Conservation (phyloP, 352 stramenopile genomes). For the Pythium aquatile region DNA sequence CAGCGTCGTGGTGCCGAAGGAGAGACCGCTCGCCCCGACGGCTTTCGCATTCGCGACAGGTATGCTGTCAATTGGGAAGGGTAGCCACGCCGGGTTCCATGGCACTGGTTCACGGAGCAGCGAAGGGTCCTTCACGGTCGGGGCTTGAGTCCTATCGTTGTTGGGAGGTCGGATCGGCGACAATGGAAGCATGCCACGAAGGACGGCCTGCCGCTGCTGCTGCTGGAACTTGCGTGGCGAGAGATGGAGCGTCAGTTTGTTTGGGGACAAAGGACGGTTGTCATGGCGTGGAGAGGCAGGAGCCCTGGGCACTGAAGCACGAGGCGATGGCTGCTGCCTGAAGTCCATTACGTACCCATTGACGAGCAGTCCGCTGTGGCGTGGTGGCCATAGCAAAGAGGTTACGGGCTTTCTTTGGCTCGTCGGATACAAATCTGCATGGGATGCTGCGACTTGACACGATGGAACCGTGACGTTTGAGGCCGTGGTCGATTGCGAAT, state of each 20-base stretch:
- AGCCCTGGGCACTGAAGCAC: not conserved
- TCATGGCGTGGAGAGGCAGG: conserved; percentile 2
- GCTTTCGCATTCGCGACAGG: not conserved
- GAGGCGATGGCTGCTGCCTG: not conserved
- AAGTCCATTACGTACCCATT: not conserved
- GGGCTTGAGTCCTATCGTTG: not conserved
- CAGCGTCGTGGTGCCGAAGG: conserved; percentile 29
- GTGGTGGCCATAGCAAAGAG: not conserved
- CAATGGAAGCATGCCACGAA: conserved; percentile 32
- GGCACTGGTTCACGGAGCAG: conserved; percentile 14
- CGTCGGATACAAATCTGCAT: not conserved
- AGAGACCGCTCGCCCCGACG: conserved; percentile 7
- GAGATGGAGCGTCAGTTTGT: conserved; percentile 31
- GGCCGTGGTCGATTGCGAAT: not conserved
- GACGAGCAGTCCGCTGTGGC: not conserved
- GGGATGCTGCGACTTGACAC: not conserved
- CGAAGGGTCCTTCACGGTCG: not conserved
- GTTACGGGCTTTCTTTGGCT: not conserved
- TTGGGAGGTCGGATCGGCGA: conserved; percentile 27
- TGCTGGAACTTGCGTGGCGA: conserved; percentile 49
- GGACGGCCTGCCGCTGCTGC: conserved; percentile 30
- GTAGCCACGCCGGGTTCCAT: conserved; percentile 39
- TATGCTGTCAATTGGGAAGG: conserved; percentile 13
- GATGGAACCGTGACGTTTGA: not conserved
- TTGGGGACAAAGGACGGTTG: conserved; percentile 10